Base-by-base conservation (phyloP, 495 filamentous ascomycete species). In the Aspergillus funiculosus region DNA sequence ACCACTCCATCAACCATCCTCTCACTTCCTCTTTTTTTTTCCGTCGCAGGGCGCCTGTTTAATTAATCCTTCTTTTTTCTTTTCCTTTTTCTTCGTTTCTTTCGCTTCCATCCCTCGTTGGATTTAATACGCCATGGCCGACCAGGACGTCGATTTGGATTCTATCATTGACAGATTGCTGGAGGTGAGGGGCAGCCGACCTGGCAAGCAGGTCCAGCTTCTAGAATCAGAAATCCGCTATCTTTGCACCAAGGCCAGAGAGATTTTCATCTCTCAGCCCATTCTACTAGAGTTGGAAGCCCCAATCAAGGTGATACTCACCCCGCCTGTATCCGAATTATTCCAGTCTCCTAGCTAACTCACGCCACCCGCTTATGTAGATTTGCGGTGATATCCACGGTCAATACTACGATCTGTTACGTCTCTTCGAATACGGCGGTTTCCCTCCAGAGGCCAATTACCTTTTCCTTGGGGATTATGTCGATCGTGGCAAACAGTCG, bases 351-450 rank as follows among this genome's bases (percentile, higher is more conserved):
- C n/a, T n/a, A n/a, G n/a, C n/a, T n/a, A n/a, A n/a, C n/a, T n/a
- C n/a, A n/a, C n/a, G n/a, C n/a, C n/a, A n/a, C n/a, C n/a, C 21
- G 30, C 19, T 34, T 1, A 24, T n/a, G n/a, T 39, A 98, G 92
- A 98, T 98, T 58, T 97, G 92, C 67, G 92, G 92, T 72, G 92
- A 98, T 73, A 98, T 98, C 52, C 92, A 98, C 65, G 92, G 92
- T 43, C 92, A 98, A 76, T 98, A 98, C 72, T 98, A 98, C 67
- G 92, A 98, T 69, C 80, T 98, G 21, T 78, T 98, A 37, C 88
- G 92, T 58, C 77, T 98, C 24, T 98, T 98, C 72, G 92, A 98
- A 72, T 98, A 98, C 64, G 92, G 92, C 51, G 92, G 92, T 31
- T 98, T 98, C 74, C 92, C 92, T 38, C 92, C 92, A 10, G 92